Percentiles rank a stretch among this genome's conserved stretches.
Evolutionary conservation across 2,329 filamentous ascomycete species (phyloP).

Genomic region (Chrysosporium keratinophilum): DNA sequence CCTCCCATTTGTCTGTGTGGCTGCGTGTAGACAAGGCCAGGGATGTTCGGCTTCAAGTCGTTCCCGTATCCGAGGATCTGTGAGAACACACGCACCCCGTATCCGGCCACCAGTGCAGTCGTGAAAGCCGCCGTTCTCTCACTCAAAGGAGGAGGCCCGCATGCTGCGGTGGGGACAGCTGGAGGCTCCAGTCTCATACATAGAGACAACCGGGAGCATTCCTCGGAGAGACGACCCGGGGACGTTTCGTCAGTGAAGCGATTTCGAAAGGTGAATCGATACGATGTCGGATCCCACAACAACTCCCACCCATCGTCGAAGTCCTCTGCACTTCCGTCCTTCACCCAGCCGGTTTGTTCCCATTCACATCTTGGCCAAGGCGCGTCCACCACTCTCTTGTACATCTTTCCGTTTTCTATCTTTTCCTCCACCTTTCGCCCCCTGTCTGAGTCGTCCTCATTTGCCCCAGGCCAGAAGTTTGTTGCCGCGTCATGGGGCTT

Average conservation of each 20-base stretch:
- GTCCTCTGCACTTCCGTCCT: neutral
- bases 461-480: constrained; percentile 4
- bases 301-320: constrained; percentile 12
- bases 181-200: neutral
- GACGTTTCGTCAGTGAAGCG: constrained; percentile 10
- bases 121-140: constrained; percentile 12
- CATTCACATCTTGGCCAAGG: constrained; percentile 1
- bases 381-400: constrained; percentile 1
- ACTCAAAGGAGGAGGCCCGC: neutral
- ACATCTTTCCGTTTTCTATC: constrained; percentile 4
- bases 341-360: neutral
- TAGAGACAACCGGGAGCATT: neutral
- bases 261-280: constrained; percentile 13
- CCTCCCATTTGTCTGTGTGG: neutral
- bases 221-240: neutral
- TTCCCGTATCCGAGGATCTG: constrained; percentile 14
- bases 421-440: constrained; percentile 1
- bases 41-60: constrained; percentile 11
- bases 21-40: constrained; percentile 1
- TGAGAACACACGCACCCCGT: constrained; percentile 12
- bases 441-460: neutral
- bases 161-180: neutral
- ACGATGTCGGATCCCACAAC: constrained; percentile 9
- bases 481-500: constrained; percentile 8
- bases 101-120: constrained; percentile 13